phyloP scores from a whole-genome alignment of 176 grass and related monocot genomes.

The Pontederia paniculata region DNA sequence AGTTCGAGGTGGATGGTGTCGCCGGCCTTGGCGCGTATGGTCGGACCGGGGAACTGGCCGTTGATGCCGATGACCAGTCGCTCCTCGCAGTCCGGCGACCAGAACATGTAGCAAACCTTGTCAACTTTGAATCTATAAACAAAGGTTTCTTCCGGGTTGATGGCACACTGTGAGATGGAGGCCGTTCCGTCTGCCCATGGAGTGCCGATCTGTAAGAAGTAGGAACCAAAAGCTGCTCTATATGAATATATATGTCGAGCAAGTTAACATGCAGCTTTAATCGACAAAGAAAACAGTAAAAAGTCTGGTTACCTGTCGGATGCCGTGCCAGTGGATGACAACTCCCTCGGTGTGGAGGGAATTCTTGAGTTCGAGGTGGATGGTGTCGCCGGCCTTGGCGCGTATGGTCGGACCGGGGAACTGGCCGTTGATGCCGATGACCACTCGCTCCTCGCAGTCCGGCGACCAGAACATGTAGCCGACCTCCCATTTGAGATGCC shows the following conservation, averaged over 20 bases:
- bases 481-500: slow-evolving; percentile 66
- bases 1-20: no score
- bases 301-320: no score
- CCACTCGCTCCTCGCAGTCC: slow-evolving; percentile 54
- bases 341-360: no score
- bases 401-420: no score
- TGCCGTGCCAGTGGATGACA: no score
- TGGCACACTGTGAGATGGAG: slow-evolving; percentile 77
- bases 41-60: no score
- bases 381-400: no score
- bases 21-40: no score
- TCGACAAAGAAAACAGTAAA: no score
- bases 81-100: slow-evolving; percentile 72
- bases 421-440: slow-evolving; percentile 73
- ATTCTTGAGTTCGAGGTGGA: no score
- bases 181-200: slow-evolving; percentile 88
- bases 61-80: slow-evolving; percentile 33
- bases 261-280: no score
- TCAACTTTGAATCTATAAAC: slow-evolving; percentile 52
- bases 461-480: slow-evolving; percentile 61
- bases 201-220: slow-evolving; percentile 55
- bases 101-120: slow-evolving; percentile 52
- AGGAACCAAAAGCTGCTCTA: neutral
- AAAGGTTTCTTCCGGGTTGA: slow-evolving; percentile 76
- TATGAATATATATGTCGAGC: neutral